Evolutionary conservation across 73 alveolate species (phyloP).

Genomic region (Blepharisma stoltei): DNA sequence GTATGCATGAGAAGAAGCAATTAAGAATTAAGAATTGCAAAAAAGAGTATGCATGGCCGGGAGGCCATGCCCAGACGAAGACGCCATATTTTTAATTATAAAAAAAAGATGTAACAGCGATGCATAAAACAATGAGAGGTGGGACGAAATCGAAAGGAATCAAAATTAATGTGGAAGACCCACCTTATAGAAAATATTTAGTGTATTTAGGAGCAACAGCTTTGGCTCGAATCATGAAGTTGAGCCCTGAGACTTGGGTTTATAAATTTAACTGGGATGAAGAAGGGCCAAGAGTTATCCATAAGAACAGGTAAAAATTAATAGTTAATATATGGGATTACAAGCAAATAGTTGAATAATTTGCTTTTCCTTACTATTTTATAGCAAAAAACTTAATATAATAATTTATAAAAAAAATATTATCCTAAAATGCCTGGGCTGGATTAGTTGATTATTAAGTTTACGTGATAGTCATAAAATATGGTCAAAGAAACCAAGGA

Average conservation of each 20-base stretch:
- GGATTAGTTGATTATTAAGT: too few species aligned
- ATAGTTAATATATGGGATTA: too few species aligned
- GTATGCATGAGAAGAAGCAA: too few species aligned
- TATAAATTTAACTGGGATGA: slow-evolving; percentile 28
- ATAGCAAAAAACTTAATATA: too few species aligned
- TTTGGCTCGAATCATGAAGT: slow-evolving; percentile 35
- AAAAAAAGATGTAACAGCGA: slow-evolving; percentile 56
- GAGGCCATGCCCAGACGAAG: too few species aligned
- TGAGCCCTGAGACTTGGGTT: slow-evolving; percentile 25
- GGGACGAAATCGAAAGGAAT: neutral
- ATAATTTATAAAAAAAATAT: too few species aligned
- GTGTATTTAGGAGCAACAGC: slow-evolving; percentile 70
- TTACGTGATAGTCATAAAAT: neutral
- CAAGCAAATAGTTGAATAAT: too few species aligned
- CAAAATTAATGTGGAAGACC: slow-evolving; percentile 40
- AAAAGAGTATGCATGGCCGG: too few species aligned
- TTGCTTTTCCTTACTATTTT: too few species aligned
- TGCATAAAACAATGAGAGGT: slow-evolving; percentile 11
- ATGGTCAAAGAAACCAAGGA: slow-evolving; percentile 42
- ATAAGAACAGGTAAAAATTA: neutral
- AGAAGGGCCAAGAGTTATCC: slow-evolving; percentile 28
- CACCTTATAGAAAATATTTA: slow-evolving; percentile 66
- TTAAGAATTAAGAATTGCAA: too few species aligned
- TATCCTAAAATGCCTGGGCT: too few species aligned
- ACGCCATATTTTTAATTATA: too few species aligned